Percentiles rank a stretch among this genome's conserved stretches.
These are phyloP conservation scores for Penicillium decumbens DNA, from an alignment of 2,329 filamentous ascomycete genomes.

Conservation along the genomic window DNA sequence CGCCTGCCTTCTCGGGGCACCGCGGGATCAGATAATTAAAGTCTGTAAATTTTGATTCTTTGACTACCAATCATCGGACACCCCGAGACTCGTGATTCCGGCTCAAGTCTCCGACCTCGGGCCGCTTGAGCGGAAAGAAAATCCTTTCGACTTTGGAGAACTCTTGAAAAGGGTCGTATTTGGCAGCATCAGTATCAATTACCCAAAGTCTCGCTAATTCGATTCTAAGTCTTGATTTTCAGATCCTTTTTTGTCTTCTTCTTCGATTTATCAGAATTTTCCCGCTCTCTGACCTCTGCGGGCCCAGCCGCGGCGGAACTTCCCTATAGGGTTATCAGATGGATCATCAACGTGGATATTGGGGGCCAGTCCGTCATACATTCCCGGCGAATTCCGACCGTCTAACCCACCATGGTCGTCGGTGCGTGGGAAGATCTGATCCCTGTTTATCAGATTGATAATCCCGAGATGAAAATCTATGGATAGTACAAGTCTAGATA, in stretches of 20 bases:
- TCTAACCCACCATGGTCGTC: neutral
- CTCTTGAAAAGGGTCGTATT: neutral
- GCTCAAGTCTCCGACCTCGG: neutral
- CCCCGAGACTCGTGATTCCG: too few species aligned
- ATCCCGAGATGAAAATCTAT: too few species aligned
- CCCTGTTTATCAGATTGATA: neutral
- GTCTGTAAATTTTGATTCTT: neutral
- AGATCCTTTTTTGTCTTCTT: too few species aligned
- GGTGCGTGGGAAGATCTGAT: neutral
- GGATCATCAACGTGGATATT: neutral
- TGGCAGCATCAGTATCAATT: neutral
- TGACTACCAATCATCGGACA: neutral
- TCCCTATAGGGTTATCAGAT: neutral
- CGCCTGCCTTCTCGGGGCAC: neutral
- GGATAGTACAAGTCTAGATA: too few species aligned
- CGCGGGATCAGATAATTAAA: neutral
- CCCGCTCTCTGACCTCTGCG: neutral
- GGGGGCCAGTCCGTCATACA: neutral
- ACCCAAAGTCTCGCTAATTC: neutral
- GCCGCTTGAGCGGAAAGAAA: neutral
- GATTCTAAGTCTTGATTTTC: neutral
- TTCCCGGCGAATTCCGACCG: neutral
- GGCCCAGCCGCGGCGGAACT: neutral
- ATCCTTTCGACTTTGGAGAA: neutral
- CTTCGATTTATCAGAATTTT: neutral